Base-by-base conservation (phyloP, 2,329 filamentous ascomycete species). In the Aspergillus thermomutatus region DNA sequence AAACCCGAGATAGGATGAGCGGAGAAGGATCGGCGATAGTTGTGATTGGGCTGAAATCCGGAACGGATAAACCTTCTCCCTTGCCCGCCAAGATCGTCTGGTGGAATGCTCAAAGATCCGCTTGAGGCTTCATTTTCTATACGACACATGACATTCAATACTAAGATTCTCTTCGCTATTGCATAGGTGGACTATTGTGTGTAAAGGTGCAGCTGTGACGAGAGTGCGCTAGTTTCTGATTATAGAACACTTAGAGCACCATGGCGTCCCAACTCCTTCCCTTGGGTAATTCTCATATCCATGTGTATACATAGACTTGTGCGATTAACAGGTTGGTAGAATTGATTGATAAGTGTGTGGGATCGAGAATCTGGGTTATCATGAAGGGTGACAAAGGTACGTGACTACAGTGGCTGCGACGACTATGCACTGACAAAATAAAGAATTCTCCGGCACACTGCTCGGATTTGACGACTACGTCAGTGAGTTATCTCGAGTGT, bases 301-400 rank as follows among this genome's bases (percentile, higher is more conserved):
- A 45, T 56, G 27, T 49, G 45, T 52, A 50, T 50, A 43, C 45
- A 50, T 52, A 40, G 23, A n/a, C 23, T 26, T 26, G 31, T 50
- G 31, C 53, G 54, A 66, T 72, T 63, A 72, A 60, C 48, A 56
- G 3, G 41, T 53, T 37, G 53, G 62, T 70, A 96, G 94, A 99
- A 78, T 86, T 99, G 72, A 97, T 99, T 76, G 94, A 99, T 81
- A 97, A 97, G 78, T 99, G 94, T 74, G 92, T 99, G 64, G 94
- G 94, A 60, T 97, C 92, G 54, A 89, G 89, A 69, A 97, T 99
- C 75, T 97, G 93, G 92, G 92, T 99, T 62, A 87, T 99, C 69
- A 99, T 99, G 94, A 99, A 99, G 79, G 91, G 92, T 64, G 94
- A 97, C 73, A 97, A 97, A 82, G 94, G 94, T 96, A 78, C 37